Evolutionary conservation across 75 land plant genomes (phyloP).

Genomic region (Isoetes taiwanensis): DNA sequence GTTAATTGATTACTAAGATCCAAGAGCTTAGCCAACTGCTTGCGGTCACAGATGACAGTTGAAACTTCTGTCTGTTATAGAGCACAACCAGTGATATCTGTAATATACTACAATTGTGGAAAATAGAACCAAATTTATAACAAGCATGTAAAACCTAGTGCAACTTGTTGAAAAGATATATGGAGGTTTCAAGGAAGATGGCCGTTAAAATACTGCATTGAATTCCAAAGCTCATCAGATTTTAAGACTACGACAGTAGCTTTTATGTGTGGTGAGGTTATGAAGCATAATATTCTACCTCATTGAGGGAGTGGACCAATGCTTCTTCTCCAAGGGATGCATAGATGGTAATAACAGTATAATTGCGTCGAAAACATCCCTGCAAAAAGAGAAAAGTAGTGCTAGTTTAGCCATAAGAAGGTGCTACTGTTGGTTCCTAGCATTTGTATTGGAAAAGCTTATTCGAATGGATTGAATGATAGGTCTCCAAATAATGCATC

Average conservation of each 20-base stretch:
- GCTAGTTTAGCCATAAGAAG: too few species aligned
- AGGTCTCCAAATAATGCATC: too few species aligned
- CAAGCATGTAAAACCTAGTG: background rate
- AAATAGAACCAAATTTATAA: background rate
- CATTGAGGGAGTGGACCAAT: constrained; percentile 66
- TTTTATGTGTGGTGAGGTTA: too few species aligned
- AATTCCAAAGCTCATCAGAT: background rate
- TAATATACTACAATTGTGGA: background rate
- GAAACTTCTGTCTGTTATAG: constrained; percentile 63
- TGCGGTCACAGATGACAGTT: constrained; percentile 70
- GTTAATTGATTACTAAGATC: constrained; percentile 34
- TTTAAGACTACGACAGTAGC: background rate
- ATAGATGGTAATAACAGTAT: constrained; percentile 81
- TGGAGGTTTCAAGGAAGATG: background rate
- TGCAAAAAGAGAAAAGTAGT: too few species aligned
- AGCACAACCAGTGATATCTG: background rate
- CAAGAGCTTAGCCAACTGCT: constrained; percentile 53
- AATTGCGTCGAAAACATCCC: constrained; percentile 73
- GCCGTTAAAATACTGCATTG: background rate
- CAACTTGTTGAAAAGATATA: background rate
- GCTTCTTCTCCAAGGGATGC: constrained; percentile 91
- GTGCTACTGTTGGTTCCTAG: too few species aligned
- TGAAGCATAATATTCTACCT: too few species aligned
- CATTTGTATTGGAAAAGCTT: too few species aligned
- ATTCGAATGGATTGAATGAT: too few species aligned